A percentile compares a stretch with the other conserved stretches of the same genome.
Evolutionary conservation across 192 early-diverging fungal genomes (phyloP).

Genomic region (Coemansia sp.): DNA sequence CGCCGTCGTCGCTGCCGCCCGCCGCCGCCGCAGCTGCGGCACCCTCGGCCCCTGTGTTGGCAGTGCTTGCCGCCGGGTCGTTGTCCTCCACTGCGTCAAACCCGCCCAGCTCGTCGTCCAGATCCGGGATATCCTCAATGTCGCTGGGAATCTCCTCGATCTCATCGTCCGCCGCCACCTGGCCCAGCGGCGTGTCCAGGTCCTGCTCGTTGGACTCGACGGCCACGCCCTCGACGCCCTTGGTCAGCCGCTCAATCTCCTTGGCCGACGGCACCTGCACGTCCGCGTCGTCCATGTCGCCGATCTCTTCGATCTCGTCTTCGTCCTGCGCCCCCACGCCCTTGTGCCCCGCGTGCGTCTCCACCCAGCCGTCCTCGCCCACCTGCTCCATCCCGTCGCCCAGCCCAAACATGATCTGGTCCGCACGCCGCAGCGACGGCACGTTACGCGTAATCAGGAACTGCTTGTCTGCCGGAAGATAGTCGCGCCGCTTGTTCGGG

Average conservation of each 20-base stretch:
- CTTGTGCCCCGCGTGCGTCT: constrained; percentile 64
- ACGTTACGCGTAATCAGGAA: constrained; percentile 94
- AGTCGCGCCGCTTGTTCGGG: constrained; percentile 74
- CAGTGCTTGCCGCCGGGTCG: constrained; percentile 71
- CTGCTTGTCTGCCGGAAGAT: constrained; percentile 80
- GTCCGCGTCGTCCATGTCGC: constrained; percentile 30
- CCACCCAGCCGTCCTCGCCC: constrained; percentile 76
- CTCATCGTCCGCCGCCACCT: constrained; percentile 48
- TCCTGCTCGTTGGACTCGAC: constrained; percentile 38
- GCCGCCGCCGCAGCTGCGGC: background rate
- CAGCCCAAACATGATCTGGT: constrained; percentile 38
- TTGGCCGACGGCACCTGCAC: constrained; percentile 44
- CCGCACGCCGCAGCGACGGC: constrained; percentile 80
- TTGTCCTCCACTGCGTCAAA: constrained; percentile 69
- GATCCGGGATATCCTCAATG: constrained; percentile 88
- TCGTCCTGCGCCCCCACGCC: constrained; percentile 31
- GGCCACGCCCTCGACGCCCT: constrained; percentile 61
- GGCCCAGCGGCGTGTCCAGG: constrained; percentile 42
- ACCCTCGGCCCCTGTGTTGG: constrained; percentile 19
- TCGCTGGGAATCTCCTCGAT: constrained; percentile 72
- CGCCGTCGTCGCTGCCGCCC: constrained; percentile 56
- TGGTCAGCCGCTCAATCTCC: constrained; percentile 55
- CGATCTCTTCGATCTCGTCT: constrained; percentile 56
- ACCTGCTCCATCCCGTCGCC: constrained; percentile 54
- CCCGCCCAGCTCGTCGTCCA: constrained; percentile 67